These are phyloP conservation scores for Lasiodiplodia gonubiensis DNA, from an alignment of 2,329 filamentous ascomycete species.

Conservation along the genomic window DNA sequence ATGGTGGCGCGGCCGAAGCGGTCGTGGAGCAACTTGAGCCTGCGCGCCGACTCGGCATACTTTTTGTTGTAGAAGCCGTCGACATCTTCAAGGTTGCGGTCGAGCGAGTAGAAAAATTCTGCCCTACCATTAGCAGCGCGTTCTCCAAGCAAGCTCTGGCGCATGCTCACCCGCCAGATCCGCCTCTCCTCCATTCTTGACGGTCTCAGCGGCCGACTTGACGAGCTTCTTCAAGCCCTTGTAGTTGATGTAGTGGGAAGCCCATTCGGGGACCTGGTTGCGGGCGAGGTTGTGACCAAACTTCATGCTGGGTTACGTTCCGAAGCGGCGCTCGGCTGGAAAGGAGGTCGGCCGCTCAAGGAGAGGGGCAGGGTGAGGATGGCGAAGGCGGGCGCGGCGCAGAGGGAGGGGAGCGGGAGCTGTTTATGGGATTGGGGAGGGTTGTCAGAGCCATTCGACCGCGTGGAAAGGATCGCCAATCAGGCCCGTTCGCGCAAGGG, in stretches of 20 bases:
- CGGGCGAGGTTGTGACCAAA: constrained; percentile 68
- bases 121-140: constrained; percentile 33
- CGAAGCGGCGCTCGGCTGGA: constrained; percentile 2
- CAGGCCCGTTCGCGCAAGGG: constrained; percentile 17
- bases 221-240: constrained; percentile 94
- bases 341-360: constrained; percentile 1
- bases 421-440: not conserved
- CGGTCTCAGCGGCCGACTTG: constrained; percentile 73
- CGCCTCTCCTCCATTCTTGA: constrained; percentile 70
- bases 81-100: constrained; percentile 96
- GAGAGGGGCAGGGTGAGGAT: constrained; percentile 5
- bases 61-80: constrained; percentile 98
- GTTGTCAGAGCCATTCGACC: constrained; percentile 25
- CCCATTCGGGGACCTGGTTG: constrained; percentile 88
- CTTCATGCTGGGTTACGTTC: constrained; percentile 45
- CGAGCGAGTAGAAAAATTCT: constrained; percentile 97
- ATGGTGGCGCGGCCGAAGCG: constrained; percentile 80
- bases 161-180: constrained; percentile 83
- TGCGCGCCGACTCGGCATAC: constrained; percentile 80
- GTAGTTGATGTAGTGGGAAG: constrained; percentile 84
- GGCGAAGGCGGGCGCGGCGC: constrained; percentile 14
- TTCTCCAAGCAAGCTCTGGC: constrained; percentile 25
- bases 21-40: constrained; percentile 84
- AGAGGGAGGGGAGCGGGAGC: constrained; percentile 13
- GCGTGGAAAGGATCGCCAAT: constrained; percentile 14